These are phyloP conservation scores for Xylaria intraflava DNA, from an alignment of 495 filamentous ascomycete species.

Conservation along the genomic window DNA sequence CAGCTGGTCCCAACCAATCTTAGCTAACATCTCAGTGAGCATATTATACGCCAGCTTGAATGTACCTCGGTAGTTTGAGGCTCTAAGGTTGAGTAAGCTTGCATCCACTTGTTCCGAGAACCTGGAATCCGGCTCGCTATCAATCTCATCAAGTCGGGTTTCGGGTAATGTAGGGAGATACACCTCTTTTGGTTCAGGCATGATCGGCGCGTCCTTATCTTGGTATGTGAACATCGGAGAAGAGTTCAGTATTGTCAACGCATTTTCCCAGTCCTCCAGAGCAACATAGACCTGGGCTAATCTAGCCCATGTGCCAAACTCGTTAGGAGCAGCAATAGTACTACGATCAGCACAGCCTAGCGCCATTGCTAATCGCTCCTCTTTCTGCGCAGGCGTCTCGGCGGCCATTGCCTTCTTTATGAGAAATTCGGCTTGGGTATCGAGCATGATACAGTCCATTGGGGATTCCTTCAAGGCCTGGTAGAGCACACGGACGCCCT, in stretches of 20 bases:
- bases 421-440: conserved; percentile 90
- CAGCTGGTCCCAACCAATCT: conserved; percentile 96
- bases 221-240: conserved; percentile 99
- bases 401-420: conserved; percentile 65
- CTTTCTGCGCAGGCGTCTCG: conserved; percentile 40
- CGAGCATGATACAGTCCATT: conserved; percentile 92
- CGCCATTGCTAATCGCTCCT: conserved; percentile 65
- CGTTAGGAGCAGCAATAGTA: conserved; percentile 88
- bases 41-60: conserved; percentile 93
- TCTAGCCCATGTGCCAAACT: conserved; percentile 94
- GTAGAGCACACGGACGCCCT: conserved; percentile 80
- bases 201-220: conserved; percentile 89
- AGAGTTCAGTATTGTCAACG: conserved; percentile 92
- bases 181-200: conserved; percentile 84
- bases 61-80: conserved; percentile 82
- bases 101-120: conserved; percentile 81
- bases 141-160: conserved; percentile 91
- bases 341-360: conserved; percentile 89
- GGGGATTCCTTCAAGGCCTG: conserved; percentile 83
- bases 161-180: conserved; percentile 81
- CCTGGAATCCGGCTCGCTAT: conserved; percentile 74
- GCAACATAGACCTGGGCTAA: conserved; percentile 87
- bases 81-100: conserved; percentile 78
- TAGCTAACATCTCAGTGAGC: conserved; percentile 86
- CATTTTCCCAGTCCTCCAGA: conserved; percentile 89